phyloP scores from a whole-genome alignment of 495 filamentous ascomycete species.

The Xylaria scruposa region DNA sequence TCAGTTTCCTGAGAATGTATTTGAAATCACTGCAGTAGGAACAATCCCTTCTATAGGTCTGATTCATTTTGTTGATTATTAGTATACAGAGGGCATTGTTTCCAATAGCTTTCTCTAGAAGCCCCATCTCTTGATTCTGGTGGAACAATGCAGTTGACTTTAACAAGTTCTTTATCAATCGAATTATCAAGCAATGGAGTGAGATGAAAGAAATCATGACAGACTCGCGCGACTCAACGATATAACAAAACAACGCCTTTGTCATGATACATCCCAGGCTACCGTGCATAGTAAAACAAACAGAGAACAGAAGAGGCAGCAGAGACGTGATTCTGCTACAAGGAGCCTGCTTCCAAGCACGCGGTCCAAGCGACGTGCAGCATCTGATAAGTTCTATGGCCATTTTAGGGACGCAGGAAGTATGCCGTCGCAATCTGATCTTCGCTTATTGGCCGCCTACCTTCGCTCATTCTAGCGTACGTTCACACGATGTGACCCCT shows the following conservation, averaged over 20 bases:
- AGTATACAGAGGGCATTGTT: neutral
- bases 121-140: neutral
- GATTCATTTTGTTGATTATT: conserved; percentile 11
- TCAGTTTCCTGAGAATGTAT: neutral
- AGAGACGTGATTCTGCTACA: neutral
- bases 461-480: neutral
- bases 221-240: neutral
- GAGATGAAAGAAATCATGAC: neutral
- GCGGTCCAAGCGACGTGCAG: neutral
- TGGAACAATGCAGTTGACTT: neutral
- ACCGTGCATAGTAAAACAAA: neutral
- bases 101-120: conserved; percentile 2
- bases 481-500: neutral
- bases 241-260: neutral
- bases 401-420: neutral
- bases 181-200: neutral
- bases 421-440: neutral
- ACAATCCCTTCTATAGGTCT: neutral
- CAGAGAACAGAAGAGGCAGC: neutral
- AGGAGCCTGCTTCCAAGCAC: neutral
- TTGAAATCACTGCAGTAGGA: neutral
- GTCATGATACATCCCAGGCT: neutral
- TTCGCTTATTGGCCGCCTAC: neutral
- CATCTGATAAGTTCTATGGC: neutral
- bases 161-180: neutral